Conservation (phyloP, 331 rosid genomes). For the Cydonia oblonga region DNA sequence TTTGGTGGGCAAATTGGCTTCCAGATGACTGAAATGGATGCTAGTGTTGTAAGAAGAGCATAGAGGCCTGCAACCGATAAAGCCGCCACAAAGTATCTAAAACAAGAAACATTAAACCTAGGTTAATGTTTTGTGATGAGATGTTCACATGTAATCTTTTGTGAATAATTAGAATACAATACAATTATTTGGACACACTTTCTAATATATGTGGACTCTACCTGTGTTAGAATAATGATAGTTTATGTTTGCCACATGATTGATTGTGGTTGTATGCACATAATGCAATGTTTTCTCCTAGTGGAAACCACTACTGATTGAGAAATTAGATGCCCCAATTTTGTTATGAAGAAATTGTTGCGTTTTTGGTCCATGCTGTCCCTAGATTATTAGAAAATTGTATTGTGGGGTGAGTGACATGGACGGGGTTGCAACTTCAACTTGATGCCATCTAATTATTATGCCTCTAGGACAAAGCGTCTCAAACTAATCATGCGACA, state of each 20-base stretch:
- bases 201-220: neutral
- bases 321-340: neutral
- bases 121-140: neutral
- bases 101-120: neutral
- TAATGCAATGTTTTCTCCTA: neutral
- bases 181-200: neutral
- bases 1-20: slow-evolving; percentile 40
- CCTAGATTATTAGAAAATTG: neutral
- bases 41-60: slow-evolving; percentile 39
- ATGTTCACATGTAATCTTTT: neutral
- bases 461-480: neutral
- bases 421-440: neutral
- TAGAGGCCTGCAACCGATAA: slow-evolving; percentile 66
- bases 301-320: neutral
- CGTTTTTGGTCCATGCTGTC: neutral
- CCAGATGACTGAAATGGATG: slow-evolving; percentile 39
- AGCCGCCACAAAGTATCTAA: slow-evolving; percentile 86
- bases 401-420: neutral
- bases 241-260: neutral
- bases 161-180: too few relatives aligned
- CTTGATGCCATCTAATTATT: neutral
- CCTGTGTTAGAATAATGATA: neutral
- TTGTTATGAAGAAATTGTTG: neutral
- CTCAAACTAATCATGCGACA: too few relatives aligned
- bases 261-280: neutral